phyloP scores from a whole-genome alignment of 75 land plant species.

The Sequoia sempervirens region DNA sequence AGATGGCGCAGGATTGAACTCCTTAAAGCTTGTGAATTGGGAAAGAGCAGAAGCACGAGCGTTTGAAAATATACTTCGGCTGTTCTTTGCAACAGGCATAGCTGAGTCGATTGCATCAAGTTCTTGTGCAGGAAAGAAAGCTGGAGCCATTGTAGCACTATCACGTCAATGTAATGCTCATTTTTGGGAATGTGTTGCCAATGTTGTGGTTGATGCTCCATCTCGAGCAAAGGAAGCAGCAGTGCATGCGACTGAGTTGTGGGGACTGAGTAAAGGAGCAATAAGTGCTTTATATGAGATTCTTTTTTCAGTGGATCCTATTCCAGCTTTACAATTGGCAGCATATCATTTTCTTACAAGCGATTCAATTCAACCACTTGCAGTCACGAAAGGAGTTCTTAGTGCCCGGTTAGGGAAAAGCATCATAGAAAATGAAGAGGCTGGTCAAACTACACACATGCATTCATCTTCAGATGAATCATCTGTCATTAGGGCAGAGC shows the following conservation, averaged over 20 bases:
- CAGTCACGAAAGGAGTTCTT: constrained; percentile 38
- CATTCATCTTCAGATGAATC: constrained; percentile 37
- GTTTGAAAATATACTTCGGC: constrained; percentile 62
- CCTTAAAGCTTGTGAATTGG: constrained; percentile 39
- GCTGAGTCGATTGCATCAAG: constrained; percentile 71
- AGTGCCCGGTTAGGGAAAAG: constrained; percentile 11
- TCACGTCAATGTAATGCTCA: constrained; percentile 27
- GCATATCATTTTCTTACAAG: constrained; percentile 69
- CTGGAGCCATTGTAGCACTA: constrained; percentile 38
- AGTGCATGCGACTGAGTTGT: constrained; percentile 67
- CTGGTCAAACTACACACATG: constrained; percentile 4
- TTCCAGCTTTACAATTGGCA: constrained; percentile 61
- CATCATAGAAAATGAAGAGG: constrained; percentile 18
- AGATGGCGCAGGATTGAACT: constrained; percentile 17
- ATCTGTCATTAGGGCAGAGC: constrained; percentile 59
- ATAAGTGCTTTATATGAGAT: constrained; percentile 79
- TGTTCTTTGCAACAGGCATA: constrained; percentile 77
- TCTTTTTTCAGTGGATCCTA: constrained; percentile 64
- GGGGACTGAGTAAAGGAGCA: constrained; percentile 84
- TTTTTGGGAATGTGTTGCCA: constrained; percentile 78
- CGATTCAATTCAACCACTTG: constrained; percentile 49
- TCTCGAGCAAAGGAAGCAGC: constrained; percentile 54
- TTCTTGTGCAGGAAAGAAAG: constrained; percentile 25
- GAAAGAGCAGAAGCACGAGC: constrained; percentile 33
- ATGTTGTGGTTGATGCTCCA: constrained; percentile 44